Evolutionary conservation across 495 filamentous ascomycete genomes (phyloP), one percentile per base, ranked within the genome.

Genomic region (Penicillium robsamsonii): DNA sequence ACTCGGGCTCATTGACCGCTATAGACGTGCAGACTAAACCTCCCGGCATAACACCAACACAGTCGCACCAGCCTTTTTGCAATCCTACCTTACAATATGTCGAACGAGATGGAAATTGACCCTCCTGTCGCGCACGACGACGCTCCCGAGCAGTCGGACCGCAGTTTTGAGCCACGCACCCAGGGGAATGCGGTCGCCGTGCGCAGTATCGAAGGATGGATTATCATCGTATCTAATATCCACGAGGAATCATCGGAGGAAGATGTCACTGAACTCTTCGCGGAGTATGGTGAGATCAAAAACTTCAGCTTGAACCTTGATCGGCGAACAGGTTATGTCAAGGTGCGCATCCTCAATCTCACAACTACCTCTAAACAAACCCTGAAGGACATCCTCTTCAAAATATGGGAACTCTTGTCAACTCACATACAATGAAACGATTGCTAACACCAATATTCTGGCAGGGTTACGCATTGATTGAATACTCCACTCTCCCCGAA

Each of bases 161-260:
- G 79, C 60, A 80, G 80, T 65, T 87, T 86, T 56, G 83, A 86
- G 56, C 72, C 82, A 20, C 85, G 87, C 68, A 96, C 93, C 45
- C 79, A 84, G 57, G 77, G 84, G 50, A 89, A 88, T 57, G 91
- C 93, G 27, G 91, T 89, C 6, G 95, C 93, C 13, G 95, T 99
- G 50, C 91, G 95, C 71, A 96, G 90, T 58, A 97, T 99, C 70
- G 95, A 99, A 71, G 95, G 95, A 61, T 99, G 95, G 95, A 97
- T 99, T 73, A 81, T 99, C 60, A 87, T 97, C 55, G 92, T 87
- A 57, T 96, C 92, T 18, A 97, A 97, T 70, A 91, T 97, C 40
- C 94, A 99, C 72, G 95, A 97, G 70, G 95, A 99, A 74, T 91
- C 95, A 17, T 90, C 86, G 64, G 95, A 99, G 76, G 95, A 99